Conservation (phyloP, 768 basidiomycete genomes). For the Peribolospora baueri region DNA sequence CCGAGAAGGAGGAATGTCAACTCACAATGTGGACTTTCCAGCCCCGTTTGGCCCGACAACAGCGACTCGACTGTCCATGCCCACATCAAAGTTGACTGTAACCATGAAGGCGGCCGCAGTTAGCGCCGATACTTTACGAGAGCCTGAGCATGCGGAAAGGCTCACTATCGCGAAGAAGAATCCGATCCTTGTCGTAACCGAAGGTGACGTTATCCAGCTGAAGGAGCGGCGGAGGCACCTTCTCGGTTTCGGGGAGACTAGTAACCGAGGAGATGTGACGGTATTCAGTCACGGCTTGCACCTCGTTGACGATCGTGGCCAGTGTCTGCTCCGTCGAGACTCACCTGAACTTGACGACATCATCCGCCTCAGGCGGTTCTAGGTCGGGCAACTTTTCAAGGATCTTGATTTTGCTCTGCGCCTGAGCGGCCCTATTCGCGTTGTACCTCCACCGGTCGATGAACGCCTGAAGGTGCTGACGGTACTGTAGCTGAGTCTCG, state of each 20-base stretch:
- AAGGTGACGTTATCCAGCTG: slow-evolving; percentile 80
- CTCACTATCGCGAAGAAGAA: slow-evolving; percentile 34
- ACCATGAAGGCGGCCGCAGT: too few relatives aligned
- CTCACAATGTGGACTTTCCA: slow-evolving; percentile 83
- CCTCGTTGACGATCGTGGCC: neutral
- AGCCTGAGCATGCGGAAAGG: too few relatives aligned
- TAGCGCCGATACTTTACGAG: too few relatives aligned
- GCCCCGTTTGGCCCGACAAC: slow-evolving; percentile 47
- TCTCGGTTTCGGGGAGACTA: slow-evolving; percentile 86
- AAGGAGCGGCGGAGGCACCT: slow-evolving; percentile 82
- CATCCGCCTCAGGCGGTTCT: slow-evolving; percentile 74
- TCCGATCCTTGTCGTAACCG: slow-evolving; percentile 47
- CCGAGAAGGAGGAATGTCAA: neutral
- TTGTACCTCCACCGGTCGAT: slow-evolving; percentile 77
- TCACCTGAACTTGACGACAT: slow-evolving; percentile 75
- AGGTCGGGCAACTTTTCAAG: slow-evolving; percentile 78
- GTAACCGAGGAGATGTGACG: neutral
- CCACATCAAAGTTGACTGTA: slow-evolving; percentile 61
- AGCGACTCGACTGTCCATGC: slow-evolving; percentile 80
- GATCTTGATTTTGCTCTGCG: slow-evolving; percentile 47
- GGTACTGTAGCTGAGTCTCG: slow-evolving; percentile 82
- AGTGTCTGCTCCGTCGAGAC: slow-evolving; percentile 3
- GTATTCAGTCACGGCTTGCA: neutral
- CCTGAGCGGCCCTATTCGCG: slow-evolving; percentile 43
- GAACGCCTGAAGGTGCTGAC: slow-evolving; percentile 86